Conservation (phyloP, 2,329 filamentous ascomycete species). For the Xylariaceae sp. region DNA sequence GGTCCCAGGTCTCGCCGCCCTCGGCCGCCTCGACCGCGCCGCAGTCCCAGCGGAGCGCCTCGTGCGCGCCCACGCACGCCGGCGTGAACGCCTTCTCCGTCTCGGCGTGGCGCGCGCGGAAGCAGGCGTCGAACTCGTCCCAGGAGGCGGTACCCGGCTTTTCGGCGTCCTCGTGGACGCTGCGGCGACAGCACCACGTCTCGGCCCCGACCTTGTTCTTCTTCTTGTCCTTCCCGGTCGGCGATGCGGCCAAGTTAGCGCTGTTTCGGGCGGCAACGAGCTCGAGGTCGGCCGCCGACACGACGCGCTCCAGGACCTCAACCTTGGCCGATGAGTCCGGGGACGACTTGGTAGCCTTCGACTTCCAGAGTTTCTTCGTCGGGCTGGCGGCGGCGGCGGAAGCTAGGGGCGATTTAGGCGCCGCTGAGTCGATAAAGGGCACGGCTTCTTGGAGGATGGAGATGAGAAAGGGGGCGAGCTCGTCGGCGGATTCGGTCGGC, state of each 20-base stretch:
- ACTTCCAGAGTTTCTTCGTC: constrained; percentile 52
- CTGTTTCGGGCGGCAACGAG: constrained; percentile 32
- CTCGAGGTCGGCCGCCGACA: constrained; percentile 49
- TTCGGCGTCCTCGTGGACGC: constrained; percentile 59
- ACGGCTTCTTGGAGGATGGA: constrained; percentile 60
- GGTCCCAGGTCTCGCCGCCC: constrained; percentile 47
- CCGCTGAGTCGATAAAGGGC: constrained; percentile 59
- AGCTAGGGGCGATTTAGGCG: constrained; percentile 41
- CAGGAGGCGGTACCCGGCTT: constrained; percentile 60
- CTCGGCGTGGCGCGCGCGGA: constrained; percentile 60
- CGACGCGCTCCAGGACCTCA: constrained; percentile 54
- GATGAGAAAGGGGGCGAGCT: constrained; percentile 54
- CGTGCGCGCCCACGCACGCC: constrained; percentile 50
- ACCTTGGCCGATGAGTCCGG: constrained; percentile 54
- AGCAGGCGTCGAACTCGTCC: constrained; percentile 62
- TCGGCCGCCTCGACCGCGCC: constrained; percentile 42
- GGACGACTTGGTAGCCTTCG: constrained; percentile 52
- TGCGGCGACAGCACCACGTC: constrained; percentile 66
- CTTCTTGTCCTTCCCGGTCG: constrained; percentile 11
- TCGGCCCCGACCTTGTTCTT: constrained; percentile 40
- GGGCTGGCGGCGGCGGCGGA: constrained; percentile 25
- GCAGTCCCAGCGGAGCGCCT: constrained; percentile 52
- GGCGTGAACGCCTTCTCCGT: constrained; percentile 63
- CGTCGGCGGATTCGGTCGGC: constrained; percentile 41
- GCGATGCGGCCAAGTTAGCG: constrained; percentile 2